Evolutionary conservation across 768 basidiomycete genomes (phyloP), one percentile per base, ranked within the genome.

Genomic region (Serendipita sp.): DNA sequence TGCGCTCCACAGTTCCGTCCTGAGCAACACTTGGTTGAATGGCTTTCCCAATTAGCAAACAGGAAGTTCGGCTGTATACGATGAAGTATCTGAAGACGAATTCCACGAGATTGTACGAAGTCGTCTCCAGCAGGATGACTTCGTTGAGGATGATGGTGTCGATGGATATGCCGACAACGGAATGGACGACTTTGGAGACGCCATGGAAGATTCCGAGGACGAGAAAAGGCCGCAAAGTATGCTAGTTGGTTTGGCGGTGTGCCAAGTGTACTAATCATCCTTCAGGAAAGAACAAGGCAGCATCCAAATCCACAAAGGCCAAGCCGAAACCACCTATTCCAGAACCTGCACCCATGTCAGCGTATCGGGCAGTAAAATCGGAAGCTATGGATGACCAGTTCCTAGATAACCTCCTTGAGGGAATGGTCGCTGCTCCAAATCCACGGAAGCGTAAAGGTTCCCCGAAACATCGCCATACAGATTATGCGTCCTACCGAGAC

Each of bases 141-240:
- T 99, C 66, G 90, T 98, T 18, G 86, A 88, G 43, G 96, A 98
- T 70, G 96, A 98, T 75, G 92, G 92, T 31, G 81, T 87, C 0
- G 81, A 78, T 13, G 96, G 91, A 3, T 98, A 99, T 69, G 85
- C 87, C 72, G 96, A 99, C 76, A 91, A 96, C 71, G 96, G 96
- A 3, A 86, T 92, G 84, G 96, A 98, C 65, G 93, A 95, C 70
- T 97, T 91, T 86, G 82, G 80, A 36, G 80, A 79, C 31, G 34
- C 50, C 33, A 63, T 68, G 55, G 72, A 73, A 13, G 81, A 71
- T 62, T 79, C 81, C n/a, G 80, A 79, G 33, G 78, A 80, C 4
- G 81, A 84, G 13, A 76, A 75, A 6, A 83, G 83, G 62, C 72
- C 64, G 81, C 81, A 45, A 84, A 83, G 4, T 76, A 73, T 16